These are phyloP conservation scores for Kalmanozyma brasiliensis DNA, from an alignment of 1,284 basidiomycete species.

Conservation along the genomic window DNA sequence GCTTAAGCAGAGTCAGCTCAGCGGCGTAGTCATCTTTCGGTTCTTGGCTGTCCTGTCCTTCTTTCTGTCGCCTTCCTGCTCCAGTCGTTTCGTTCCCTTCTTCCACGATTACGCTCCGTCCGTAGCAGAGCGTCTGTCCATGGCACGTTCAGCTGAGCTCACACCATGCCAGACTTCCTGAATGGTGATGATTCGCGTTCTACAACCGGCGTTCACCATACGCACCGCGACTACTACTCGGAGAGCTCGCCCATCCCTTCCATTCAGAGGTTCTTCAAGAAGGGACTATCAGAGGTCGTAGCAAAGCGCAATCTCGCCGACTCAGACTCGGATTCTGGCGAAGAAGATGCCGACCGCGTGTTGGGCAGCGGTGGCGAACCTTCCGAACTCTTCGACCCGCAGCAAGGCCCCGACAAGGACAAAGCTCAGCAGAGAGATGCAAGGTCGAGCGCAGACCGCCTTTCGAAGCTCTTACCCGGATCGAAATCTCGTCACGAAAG, in stretches of 20 bases:
- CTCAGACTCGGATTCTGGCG: slow-evolving; percentile 27
- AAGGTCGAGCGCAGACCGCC: background rate
- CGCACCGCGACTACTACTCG: slow-evolving; percentile 41
- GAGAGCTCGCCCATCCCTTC: slow-evolving; percentile 43
- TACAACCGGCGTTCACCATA: slow-evolving; percentile 17
- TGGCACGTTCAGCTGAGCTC: no score
- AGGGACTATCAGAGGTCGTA: slow-evolving; percentile 39
- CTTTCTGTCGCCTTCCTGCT: no score
- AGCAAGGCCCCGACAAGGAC: background rate
- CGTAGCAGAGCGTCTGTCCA: no score
- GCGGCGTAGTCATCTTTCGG: no score
- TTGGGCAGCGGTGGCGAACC: slow-evolving; percentile 1
- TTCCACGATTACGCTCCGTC: background rate
- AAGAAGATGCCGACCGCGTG: slow-evolving; percentile 4
- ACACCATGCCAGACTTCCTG: no score
- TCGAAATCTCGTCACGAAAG: slow-evolving; percentile 5
- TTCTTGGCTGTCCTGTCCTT: no score
- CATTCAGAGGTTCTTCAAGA: slow-evolving; percentile 49
- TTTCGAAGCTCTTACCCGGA: slow-evolving; percentile 12
- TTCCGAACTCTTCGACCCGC: background rate
- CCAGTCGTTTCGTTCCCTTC: background rate
- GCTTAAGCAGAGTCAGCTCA: no score
- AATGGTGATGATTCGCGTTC: slow-evolving; percentile 2
- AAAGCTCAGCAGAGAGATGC: background rate
- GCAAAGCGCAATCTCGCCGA: slow-evolving; percentile 24